Evolutionary conservation across 768 basidiomycete genomes (phyloP), one percentile per base, ranked within the genome.

Genomic region (Agaricus subrufescens): DNA sequence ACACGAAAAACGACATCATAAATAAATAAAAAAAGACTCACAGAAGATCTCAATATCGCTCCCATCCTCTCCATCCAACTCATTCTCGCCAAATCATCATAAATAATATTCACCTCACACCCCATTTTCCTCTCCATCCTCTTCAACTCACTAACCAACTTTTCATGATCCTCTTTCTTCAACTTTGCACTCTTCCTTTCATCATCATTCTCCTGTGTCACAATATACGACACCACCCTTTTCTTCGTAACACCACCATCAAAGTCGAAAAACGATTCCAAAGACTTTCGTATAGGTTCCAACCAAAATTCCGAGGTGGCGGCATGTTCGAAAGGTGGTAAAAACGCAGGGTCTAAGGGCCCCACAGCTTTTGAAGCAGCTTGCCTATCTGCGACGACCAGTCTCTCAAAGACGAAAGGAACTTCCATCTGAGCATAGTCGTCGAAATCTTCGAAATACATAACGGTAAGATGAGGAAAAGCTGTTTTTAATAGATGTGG

Each of bases 321-420:
- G 3, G 34, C 69, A 42, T 79, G 68, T 48, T 73, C 66, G 63
- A 79, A 75, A 47, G 78, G 63, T 50, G 78, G 63, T 39, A 75
- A 67, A 69, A 78, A 79, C 4, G 66, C 64, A 10, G 80, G 79
- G 25, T 75, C 69, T 15, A 71, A 67, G 1, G 40, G 50, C 12
- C 68, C 46, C 3, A 69, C 34, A 2, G 59, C 60, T 10, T 60
- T 58, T n/a, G 61, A 62, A 2, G 90, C 86, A 0, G 87, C 88
- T n/a, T 81, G 77, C 46, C 85, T 74, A 63, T 95, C 92, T 0
- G 84, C 86, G 34, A 97, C 71, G 31, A 96, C 82, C 11, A 90
- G 73, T 10, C 91, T 84, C 61, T 89, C 86, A 52, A 91, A 71
- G 15, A 94, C 62, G 66, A 85, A 92, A 0, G 93, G 89, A 15